Base-by-base conservation (phyloP, 2,329 filamentous ascomycete genomes). In the Penicillium expansum region DNA sequence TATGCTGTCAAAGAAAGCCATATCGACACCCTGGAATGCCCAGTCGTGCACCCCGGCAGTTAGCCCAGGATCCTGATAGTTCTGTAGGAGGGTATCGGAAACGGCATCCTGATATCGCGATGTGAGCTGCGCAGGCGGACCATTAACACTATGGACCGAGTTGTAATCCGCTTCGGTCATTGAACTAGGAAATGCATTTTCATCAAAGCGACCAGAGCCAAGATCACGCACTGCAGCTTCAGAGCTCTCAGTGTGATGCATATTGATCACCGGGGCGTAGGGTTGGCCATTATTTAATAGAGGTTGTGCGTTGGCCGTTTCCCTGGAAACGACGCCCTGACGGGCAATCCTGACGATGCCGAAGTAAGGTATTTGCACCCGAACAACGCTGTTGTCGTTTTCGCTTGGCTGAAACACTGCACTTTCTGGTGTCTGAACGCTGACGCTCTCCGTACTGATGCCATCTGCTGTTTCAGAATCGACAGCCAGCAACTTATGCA, bases 281-380 rank as follows among this genome's bases (percentile, higher is more conserved):
- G 18, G 38, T 22, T 39, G 18, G 11, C 10, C 11, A 39, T 39
- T 13, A 22, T 11, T 14, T 14, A 14, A 22, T 4, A 11, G 38
- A 41, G 18, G 38, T 41, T 41, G 38, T 41, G 38, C 11, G 20
- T 9, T 41, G 20, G 6, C 7, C 11, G 9, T 41, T 41, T 24
- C 38, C 38, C 18, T 41, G 18, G 38, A 41, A 41, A 41, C 13
- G 22, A 24, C 20, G 18, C 38, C 71, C 2, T 71, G 43, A 18
- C 62, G 62, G 14, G 64, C 64, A 29, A 80, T 74, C 29, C 67
- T 69, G 16, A 81, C 68, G 1, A 67, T 71, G 1, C 78, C 77
- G 22, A 79, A 69, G 39, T 77, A 76, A 0, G 79, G 79, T 18
- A 81, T 74, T 13, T 72, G 65, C 13, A 82, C 74, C 18, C 62